Base-by-base conservation (phyloP, 2,329 filamentous ascomycete species). In the Aspergillus sp. region DNA sequence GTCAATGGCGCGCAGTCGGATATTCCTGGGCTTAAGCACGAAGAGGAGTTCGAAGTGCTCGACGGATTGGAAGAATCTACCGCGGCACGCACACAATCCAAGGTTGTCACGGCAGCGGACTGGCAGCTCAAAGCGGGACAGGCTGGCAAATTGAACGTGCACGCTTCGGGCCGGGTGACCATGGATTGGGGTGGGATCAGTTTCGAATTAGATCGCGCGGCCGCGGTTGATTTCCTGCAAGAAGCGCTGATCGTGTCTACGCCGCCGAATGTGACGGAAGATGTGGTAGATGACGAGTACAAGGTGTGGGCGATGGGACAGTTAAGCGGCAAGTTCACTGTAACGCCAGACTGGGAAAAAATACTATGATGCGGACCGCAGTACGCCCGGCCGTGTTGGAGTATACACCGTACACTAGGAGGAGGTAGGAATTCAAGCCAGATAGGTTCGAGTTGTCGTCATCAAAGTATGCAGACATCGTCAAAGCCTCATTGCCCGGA, bases 251-350 rank as follows among this genome's bases (percentile, higher is more conserved):
- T 78, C 22, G 67, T 72, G 26, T 74, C 72, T 53, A 65, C 62
- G 49, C 62, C 62, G 48, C 66, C 64, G 22, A 65, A 58, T 43
- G 58, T 55, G 34, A 51, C 56, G 18, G 61, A 63, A 22, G 68
- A 65, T 22, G 50, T 62, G 8, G 57, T 60, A 4, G 68, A 71
- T 18, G 70, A 70, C 17, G 70, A 77, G 17, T 72, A 77, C 43
- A 75, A 76, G 55, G 78, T 81, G 38, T 81, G 80, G 71, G 80
- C 80, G 3, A 82, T 88, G 75, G 85, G 85, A 8, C 80, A 85
- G 64, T 77, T 88, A n/a, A 83, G 81, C 69, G 83, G 83, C 53
- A 87, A 86, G 71, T 86, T 87, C 66, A 83, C 87, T 2, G 81
- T 87, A 34, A 82, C 79, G 50, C 85, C 85, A 13, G 80, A 88